phyloP scores from a whole-genome alignment of 345 rosid genomes.

The Capsella bursapastoris region DNA sequence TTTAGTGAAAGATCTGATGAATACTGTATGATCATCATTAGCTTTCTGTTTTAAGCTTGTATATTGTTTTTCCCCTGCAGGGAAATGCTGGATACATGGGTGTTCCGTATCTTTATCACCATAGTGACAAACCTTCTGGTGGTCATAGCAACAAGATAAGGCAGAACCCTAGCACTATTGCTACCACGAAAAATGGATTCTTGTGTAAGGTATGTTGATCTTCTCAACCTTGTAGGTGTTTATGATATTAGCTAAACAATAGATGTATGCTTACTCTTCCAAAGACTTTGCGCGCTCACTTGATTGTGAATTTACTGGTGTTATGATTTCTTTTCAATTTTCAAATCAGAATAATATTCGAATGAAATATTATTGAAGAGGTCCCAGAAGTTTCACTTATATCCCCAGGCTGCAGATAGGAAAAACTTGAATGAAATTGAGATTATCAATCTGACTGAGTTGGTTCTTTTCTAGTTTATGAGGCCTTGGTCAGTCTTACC shows the following conservation, averaged over 20 bases:
- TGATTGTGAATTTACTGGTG: neutral
- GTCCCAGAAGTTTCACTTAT: neutral
- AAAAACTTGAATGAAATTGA: constrained; percentile 51
- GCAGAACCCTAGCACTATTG: constrained; percentile 42
- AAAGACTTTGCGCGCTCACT: neutral
- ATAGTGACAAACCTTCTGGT: constrained; percentile 40
- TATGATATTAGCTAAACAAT: neutral
- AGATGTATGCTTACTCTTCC: neutral
- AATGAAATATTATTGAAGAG: neutral
- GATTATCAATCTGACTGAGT: constrained; percentile 28
- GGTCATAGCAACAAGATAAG: constrained; percentile 30
- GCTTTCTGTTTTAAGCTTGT: constrained; percentile 1
- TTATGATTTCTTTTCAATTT: neutral
- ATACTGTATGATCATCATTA: neutral
- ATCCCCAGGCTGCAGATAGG: constrained; percentile 47
- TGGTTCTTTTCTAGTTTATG: constrained; percentile 28
- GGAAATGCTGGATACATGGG: constrained; percentile 41
- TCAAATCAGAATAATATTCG: neutral
- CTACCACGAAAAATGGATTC: constrained; percentile 44
- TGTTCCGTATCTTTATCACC: constrained; percentile 46
- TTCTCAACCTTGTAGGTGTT: neutral
- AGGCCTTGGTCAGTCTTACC: constrained; percentile 22
- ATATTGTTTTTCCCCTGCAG: constrained; percentile 31
- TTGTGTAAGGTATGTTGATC: constrained; percentile 48
- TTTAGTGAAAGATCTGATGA: constrained; percentile 20